Conservation (phyloP, 2,329 filamentous ascomycete genomes). For the Remersonia thermophila region DNA sequence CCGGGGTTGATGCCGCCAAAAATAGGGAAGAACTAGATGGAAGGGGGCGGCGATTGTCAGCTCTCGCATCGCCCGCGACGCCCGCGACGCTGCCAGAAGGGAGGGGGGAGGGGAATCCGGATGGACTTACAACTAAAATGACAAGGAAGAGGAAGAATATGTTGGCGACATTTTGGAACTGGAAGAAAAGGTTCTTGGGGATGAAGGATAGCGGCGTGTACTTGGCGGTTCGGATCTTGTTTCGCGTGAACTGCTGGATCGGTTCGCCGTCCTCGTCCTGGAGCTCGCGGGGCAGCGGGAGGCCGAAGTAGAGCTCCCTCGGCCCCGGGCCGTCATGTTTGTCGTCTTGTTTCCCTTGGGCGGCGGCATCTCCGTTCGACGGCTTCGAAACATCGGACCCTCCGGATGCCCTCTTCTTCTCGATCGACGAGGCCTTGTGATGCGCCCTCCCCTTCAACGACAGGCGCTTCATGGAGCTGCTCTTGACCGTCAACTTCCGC, state of each 20-base stretch:
- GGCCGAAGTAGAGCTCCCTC: conserved; percentile 72
- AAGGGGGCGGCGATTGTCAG: conserved; percentile 14
- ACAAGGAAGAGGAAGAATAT: conserved; percentile 96
- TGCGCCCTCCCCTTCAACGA: conserved; percentile 70
- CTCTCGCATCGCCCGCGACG: background rate
- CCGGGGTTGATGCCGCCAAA: conserved; percentile 88
- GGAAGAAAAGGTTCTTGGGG: conserved; percentile 93
- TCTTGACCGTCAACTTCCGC: conserved; percentile 67
- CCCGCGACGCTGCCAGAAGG: background rate
- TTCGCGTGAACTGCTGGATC: conserved; percentile 58
- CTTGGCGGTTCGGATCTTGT: conserved; percentile 96
- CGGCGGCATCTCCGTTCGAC: no score
- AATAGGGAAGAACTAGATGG: conserved; percentile 76
- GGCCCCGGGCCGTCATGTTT: conserved; percentile 29
- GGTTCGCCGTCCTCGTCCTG: conserved; percentile 74
- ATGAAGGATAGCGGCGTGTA: conserved; percentile 93
- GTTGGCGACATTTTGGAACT: conserved; percentile 98
- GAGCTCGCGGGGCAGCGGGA: conserved; percentile 60
- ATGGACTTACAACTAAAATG: conserved; percentile 73
- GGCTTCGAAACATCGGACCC: conserved; percentile 22
- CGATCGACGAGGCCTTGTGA: conserved; percentile 48
- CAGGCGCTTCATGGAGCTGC: conserved; percentile 64
- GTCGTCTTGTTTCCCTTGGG: conserved; percentile 13
- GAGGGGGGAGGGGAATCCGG: no score
- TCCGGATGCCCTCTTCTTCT: conserved; percentile 53